These are phyloP conservation scores for Odontarrhena argentea DNA, from an alignment of 345 rosid species.

Conservation along the genomic window DNA sequence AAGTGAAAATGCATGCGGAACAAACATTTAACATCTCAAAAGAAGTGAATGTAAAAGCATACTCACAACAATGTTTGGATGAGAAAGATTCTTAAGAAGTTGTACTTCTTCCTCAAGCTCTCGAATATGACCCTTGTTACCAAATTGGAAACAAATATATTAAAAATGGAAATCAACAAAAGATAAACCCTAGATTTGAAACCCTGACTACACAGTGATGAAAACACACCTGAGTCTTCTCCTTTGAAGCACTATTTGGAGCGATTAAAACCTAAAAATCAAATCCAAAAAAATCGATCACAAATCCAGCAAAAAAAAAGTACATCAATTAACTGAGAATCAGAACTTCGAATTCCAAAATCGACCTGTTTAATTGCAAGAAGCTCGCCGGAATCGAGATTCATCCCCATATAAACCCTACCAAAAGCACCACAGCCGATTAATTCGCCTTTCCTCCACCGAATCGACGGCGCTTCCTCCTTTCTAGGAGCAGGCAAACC, in stretches of 20 bases:
- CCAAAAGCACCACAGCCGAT: slow-evolving; percentile 76
- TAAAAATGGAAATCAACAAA: neutral
- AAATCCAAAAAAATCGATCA: neutral
- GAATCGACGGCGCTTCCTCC: slow-evolving; percentile 59
- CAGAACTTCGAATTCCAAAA: neutral
- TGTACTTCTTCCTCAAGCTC: slow-evolving; percentile 93
- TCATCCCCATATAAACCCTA: slow-evolving; percentile 74
- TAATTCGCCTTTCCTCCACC: slow-evolving; percentile 82
- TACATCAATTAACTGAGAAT: neutral
- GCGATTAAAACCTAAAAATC: slow-evolving; percentile 59
- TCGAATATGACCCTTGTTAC: slow-evolving; percentile 61
- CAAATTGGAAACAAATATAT: neutral
- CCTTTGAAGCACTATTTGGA: slow-evolving; percentile 64
- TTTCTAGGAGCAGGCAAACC: slow-evolving; percentile 46
- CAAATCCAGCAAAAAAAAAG: neutral
- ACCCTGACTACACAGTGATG: slow-evolving; percentile 6
- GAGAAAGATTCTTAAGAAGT: slow-evolving; percentile 80
- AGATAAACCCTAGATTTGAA: neutral
- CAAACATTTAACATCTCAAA: neutral
- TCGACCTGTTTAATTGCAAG: slow-evolving; percentile 69
- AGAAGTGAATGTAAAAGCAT: neutral
- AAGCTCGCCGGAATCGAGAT: slow-evolving; percentile 83
- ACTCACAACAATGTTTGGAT: slow-evolving; percentile 85
- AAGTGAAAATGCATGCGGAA: slow-evolving; percentile 5
- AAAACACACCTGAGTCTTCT: slow-evolving; percentile 63